Conservation (phyloP, 2,329 filamentous ascomycete species). For the Pseudodiploospora longispora region DNA sequence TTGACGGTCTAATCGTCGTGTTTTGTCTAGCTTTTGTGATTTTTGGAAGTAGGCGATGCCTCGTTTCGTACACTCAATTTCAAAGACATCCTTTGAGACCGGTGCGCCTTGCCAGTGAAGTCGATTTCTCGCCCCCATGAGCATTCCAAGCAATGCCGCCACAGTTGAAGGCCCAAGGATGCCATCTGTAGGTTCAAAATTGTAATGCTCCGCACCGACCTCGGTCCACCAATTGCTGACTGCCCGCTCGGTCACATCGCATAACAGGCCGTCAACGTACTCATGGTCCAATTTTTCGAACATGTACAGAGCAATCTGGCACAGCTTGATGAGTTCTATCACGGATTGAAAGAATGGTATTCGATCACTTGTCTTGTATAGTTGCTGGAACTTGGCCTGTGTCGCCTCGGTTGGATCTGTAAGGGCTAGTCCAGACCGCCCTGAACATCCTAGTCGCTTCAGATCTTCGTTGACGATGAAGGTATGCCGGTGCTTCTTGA, state of each 20-base stretch:
- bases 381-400: constrained; percentile 81
- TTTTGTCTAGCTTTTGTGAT: constrained; percentile 69
- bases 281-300: constrained; percentile 83
- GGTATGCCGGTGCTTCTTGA: constrained; percentile 67
- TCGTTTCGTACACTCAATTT: constrained; percentile 71
- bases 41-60: constrained; percentile 89
- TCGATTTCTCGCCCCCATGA: constrained; percentile 85
- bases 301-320: constrained; percentile 78
- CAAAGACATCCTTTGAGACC: constrained; percentile 85
- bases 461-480: constrained; percentile 94
- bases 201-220: constrained; percentile 85
- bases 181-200: constrained; percentile 85
- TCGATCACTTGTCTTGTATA: constrained; percentile 81
- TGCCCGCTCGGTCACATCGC: constrained; percentile 84
- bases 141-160: constrained; percentile 73
- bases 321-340: constrained; percentile 81
- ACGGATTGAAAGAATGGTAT: constrained; percentile 72
- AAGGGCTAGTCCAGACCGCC: constrained; percentile 76
- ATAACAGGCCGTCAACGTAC: constrained; percentile 86
- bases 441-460: constrained; percentile 86
- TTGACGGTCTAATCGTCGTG: constrained; percentile 70
- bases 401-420: constrained; percentile 71
- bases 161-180: constrained; percentile 90
- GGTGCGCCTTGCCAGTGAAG: constrained; percentile 78
- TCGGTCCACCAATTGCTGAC: constrained; percentile 96